Evolutionary conservation across 805 yeast species (phyloP).

Genomic region (Blastobotrys attinorum): DNA sequence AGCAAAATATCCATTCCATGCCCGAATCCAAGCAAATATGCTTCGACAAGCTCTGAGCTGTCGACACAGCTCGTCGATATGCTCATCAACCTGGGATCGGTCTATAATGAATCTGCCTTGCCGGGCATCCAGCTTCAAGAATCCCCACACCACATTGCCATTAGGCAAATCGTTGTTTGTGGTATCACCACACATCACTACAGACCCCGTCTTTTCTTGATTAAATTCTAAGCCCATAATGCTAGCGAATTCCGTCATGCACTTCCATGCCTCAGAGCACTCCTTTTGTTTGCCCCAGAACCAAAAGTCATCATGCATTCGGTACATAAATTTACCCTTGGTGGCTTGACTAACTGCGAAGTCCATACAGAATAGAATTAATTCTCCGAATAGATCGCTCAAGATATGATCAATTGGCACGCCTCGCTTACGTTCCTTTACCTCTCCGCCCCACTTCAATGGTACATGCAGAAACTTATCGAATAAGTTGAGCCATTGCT

Average conservation of each 20-base stretch:
- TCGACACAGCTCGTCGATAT: not conserved
- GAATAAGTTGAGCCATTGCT: not conserved
- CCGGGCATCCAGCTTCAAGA: not conserved
- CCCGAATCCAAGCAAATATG: not conserved
- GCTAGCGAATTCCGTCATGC: not conserved
- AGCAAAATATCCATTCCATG: conserved; percentile 2
- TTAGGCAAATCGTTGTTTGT: not conserved
- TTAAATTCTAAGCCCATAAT: conserved; percentile 1
- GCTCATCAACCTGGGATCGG: not conserved
- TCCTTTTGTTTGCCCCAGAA: not conserved
- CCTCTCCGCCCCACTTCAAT: not conserved
- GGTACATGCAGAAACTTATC: not conserved
- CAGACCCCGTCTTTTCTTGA: conserved; percentile 1
- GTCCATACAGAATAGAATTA: conserved; percentile 3
- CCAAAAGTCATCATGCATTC: conserved; percentile 5
- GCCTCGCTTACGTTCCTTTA: not conserved
- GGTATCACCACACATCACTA: not conserved
- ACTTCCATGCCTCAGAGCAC: not conserved
- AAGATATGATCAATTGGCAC: conserved; percentile 1
- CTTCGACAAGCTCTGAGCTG: not conserved
- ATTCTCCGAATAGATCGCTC: conserved; percentile 1
- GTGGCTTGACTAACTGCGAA: not conserved
- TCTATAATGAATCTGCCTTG: not conserved
- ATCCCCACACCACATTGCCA: not conserved
- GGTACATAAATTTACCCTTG: not conserved